Evolutionary conservation across 73 alveolate species (phyloP), one percentile per base, ranked within the genome.

Genomic region (Blepharisma japonicum): DNA sequence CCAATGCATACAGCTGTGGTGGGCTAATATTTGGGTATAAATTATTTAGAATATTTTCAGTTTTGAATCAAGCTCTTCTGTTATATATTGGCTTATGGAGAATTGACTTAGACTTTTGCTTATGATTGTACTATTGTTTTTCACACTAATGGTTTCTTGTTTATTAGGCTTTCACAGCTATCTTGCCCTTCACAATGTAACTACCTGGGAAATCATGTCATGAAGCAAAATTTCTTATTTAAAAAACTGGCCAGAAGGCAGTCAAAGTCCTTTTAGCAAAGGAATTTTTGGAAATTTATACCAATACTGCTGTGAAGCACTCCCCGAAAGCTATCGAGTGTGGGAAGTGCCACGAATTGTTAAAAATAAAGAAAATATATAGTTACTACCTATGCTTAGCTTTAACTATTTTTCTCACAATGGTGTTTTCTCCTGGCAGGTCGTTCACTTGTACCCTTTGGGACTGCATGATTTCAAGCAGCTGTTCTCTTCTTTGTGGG

Each of bases 201-300:
- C 80, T 23, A 70, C 80, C 5, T 70, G 91, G 91, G 91, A 83
- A 49, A 68, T 50, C 50, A 55, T 85, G 18, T 48, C 82, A 46
- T 81, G 92, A 88, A 6, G 25, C 72, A 79, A 71, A 53, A 81
- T 85, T 32, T 68, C 86, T 42, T 85, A 85, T 51, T 53, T 84
- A 46, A 80, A 81, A 68, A 72, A 46, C n/a, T 84, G 91, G 91
- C 91, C 91, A 2, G 67, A 78, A 68, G 47, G 68, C 42, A 70
- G 68, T 1, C 88, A 88, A 6, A 46, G 81, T 70, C 91, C 91
- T 21, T 84, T 84, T 55, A 84, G 68, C 42, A 45, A 55, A 6
- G 88, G 92, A 39, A 0, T 81, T 7, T 6, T 45, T 4, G 68
- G 49, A 9, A 85, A 85, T 45, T 56, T 54, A 45, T 53, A 45